A percentile compares a stretch with the other conserved stretches of the same genome.
These are phyloP conservation scores for Oryza officinalis DNA, from an alignment of 176 grass and related monocot genomes.

Conservation along the genomic window DNA sequence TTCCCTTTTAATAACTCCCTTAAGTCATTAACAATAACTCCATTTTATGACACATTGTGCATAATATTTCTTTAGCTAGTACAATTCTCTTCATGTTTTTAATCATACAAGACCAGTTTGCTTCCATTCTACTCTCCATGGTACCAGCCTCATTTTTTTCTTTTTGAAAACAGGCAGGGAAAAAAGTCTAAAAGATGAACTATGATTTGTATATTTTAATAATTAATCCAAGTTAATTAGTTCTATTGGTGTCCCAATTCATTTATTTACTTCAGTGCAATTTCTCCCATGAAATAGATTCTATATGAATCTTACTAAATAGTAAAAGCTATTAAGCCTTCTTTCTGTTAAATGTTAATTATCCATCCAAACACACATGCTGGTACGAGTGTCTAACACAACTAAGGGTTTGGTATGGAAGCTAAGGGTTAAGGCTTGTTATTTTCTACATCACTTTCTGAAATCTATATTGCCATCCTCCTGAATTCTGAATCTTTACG, in stretches of 20 bases:
- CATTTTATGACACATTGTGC: not conserved
- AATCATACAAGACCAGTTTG: not conserved
- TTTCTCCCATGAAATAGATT: not conserved
- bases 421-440: not conserved
- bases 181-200: not conserved
- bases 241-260: not conserved
- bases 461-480: not conserved
- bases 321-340: not conserved
- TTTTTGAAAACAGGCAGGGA: not conserved
- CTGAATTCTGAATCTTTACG: not conserved
- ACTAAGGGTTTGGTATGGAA: not conserved
- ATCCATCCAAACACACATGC: slow-evolving; percentile 7
- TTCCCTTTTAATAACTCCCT: slow-evolving; percentile 59
- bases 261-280: not conserved
- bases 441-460: not conserved
- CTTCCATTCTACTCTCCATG: slow-evolving; percentile 10
- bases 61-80: not conserved
- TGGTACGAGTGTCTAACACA: not conserved
- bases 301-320: not conserved
- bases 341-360: not conserved
- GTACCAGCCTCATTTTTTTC: not conserved
- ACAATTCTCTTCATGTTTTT: not conserved
- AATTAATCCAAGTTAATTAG: not conserved
- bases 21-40: slow-evolving; percentile 12
- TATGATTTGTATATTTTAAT: not conserved